Base-by-base conservation (phyloP, 768 basidiomycete species). In the Tremella fuciformis region DNA sequence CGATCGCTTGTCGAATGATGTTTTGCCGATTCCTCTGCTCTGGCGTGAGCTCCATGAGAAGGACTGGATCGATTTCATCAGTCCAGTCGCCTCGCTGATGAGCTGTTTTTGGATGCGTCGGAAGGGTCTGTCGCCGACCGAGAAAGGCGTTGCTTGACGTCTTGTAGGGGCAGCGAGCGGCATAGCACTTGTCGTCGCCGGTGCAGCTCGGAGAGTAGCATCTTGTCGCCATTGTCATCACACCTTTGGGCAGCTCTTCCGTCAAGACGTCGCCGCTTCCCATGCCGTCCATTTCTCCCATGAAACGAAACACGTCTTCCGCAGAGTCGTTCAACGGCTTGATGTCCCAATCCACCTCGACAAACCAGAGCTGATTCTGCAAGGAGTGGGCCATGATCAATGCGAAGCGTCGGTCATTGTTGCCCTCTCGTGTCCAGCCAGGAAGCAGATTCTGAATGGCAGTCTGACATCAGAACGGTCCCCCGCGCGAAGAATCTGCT, bases 311-410 rank as follows among this genome's bases (percentile, higher is more conserved):
- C 6, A 96, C 91, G 62, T 93, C 90, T 69, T 93, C 91, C 3
- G 93, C 88, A 2, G 88, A 86, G 69, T 93, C 91, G 56, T 88
- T 84, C 55, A 96, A 78, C 1, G 86, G 81, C 18, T 86, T 84
- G 50, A 86, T 85, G 26, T 88, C 90, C 89, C 92, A 94, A 72
- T 97, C 92, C 7, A 97, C 92, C 74, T 98, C 94, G 71, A 91
- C 90, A 77, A 96, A 93, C 81, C 91, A 97, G 3, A 98, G 82
- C 73, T 94, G 91, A 58, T 84, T 86, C 71, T 97, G 92, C 38
- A 98, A 80, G 57, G 88, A 89, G 39, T 91, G 85, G 3, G 91
- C 96, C 38, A 94, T 86, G 72, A 88, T 86, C 25, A 96, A 79
- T 3, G 93, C 90, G 15, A 87, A 86, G 6, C 88, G 83, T 8